Evolutionary conservation across 768 basidiomycete genomes (phyloP).

Genomic region (Piloderma croceum): DNA sequence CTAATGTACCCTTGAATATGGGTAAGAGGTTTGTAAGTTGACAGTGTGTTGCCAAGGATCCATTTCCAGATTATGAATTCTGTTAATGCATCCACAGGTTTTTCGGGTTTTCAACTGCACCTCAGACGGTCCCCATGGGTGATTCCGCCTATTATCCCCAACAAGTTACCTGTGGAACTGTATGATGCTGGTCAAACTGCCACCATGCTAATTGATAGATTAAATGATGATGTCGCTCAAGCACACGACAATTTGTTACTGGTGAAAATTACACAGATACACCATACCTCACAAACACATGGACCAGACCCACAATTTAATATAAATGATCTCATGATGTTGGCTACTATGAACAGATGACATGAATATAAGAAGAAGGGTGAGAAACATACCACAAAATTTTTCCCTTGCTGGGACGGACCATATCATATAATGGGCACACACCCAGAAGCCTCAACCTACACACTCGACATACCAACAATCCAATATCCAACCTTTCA

Average conservation of each 20-base stretch:
- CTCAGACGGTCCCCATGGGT: constrained; percentile 17
- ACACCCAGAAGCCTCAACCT: too few species aligned
- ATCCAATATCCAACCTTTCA: too few species aligned
- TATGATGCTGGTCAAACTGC: constrained; percentile 1
- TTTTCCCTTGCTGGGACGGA: too few species aligned
- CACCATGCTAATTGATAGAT: background rate
- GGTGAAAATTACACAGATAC: constrained; percentile 22
- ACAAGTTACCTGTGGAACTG: background rate
- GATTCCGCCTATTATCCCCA: constrained; percentile 15
- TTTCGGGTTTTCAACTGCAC: constrained; percentile 26
- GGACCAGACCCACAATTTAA: constrained; percentile 12
- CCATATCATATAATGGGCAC: too few species aligned
- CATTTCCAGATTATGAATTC: constrained; percentile 31
- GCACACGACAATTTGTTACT: constrained; percentile 31
- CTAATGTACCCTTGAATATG: too few species aligned
- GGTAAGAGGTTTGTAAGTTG: too few species aligned
- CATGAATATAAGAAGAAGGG: too few species aligned
- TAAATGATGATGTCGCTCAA: constrained; percentile 14
- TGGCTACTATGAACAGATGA: too few species aligned
- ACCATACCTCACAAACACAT: constrained; percentile 22
- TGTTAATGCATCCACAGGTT: constrained; percentile 24
- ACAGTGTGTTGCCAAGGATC: constrained; percentile 18
- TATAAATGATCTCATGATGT: constrained; percentile 23
- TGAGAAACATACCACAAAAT: too few species aligned
- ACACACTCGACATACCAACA: too few species aligned